phyloP scores from a whole-genome alignment of 2,329 filamentous ascomycete genomes.

The Ascochyta fabae region DNA sequence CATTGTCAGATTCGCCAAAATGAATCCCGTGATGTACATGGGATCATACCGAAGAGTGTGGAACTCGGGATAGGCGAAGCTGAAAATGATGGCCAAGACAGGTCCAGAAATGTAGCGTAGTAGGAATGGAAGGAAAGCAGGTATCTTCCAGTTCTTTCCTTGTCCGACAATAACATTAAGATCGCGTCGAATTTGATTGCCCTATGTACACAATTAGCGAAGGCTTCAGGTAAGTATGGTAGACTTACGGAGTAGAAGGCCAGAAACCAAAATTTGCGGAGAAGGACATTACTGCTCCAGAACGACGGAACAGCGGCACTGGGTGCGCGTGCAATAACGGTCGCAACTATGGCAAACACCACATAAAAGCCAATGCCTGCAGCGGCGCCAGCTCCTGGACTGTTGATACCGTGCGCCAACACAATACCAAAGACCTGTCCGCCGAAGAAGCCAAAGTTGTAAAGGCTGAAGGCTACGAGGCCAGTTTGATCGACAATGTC shows the following conservation, averaged over 20 bases:
- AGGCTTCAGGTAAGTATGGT: background rate
- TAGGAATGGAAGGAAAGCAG: conserved; percentile 58
- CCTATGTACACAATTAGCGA: conserved; percentile 43
- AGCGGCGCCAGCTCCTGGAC: conserved; percentile 56
- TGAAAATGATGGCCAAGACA: conserved; percentile 44
- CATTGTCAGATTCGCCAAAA: conserved; percentile 46
- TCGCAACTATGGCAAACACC: conserved; percentile 49
- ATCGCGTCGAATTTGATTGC: conserved; percentile 63
- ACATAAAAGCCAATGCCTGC: conserved; percentile 62
- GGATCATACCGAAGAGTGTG: conserved; percentile 40
- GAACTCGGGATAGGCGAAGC: conserved; percentile 45
- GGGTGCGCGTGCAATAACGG: conserved; percentile 54
- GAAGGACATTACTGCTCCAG: conserved; percentile 50
- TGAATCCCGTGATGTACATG: conserved; percentile 47
- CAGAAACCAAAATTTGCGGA: conserved; percentile 60
- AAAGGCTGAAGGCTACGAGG: conserved; percentile 52
- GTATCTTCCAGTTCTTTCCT: conserved; percentile 64
- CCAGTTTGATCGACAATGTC: conserved; percentile 57
- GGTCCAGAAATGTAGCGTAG: conserved; percentile 44
- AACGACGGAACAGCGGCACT: conserved; percentile 51
- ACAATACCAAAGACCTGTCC: conserved; percentile 60
- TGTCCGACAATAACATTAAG: conserved; percentile 61
- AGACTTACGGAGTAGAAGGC: conserved; percentile 63
- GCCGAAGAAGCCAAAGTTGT: conserved; percentile 61
- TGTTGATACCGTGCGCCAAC: conserved; percentile 55